phyloP scores from a whole-genome alignment of 352 stramenopile species.

The Globisporangium takayamanum region DNA sequence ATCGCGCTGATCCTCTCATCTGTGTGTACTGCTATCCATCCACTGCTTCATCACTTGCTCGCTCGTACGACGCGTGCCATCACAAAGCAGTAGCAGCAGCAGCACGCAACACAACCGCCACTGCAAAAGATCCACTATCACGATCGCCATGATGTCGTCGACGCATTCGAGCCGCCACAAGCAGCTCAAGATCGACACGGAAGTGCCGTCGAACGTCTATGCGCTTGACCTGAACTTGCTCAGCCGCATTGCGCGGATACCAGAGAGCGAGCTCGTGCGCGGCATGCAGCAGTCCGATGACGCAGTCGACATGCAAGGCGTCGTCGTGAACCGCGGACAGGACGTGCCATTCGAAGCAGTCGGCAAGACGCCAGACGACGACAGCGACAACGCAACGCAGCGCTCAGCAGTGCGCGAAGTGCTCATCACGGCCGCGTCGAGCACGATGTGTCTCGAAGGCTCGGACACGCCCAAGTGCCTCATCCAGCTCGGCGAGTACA shows the following conservation, averaged over 20 bases:
- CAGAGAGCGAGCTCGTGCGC: conserved; percentile 37
- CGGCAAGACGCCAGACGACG: conserved; percentile 13
- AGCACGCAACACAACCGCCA: too few species aligned
- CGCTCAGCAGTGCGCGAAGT: conserved; percentile 37
- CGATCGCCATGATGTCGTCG: not conserved
- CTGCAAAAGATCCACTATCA: too few species aligned
- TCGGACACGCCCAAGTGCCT: conserved; percentile 63
- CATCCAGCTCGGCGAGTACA: conserved; percentile 63
- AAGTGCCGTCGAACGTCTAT: conserved; percentile 52
- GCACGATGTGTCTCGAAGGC: conserved; percentile 43
- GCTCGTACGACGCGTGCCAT: too few species aligned
- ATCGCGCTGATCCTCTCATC: too few species aligned
- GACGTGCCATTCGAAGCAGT: conserved; percentile 72
- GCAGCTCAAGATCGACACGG: conserved; percentile 32
- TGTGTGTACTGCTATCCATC: too few species aligned
- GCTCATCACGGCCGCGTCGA: conserved; percentile 56
- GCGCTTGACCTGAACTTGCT: conserved; percentile 45
- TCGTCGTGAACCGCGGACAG: conserved; percentile 70
- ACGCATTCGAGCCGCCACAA: not conserved
- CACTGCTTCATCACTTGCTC: too few species aligned
- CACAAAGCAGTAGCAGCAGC: too few species aligned
- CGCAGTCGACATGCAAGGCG: conserved; percentile 65
- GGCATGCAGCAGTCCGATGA: conserved; percentile 51
- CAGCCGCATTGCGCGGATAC: conserved; percentile 43
- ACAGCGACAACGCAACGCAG: not conserved